Evolutionary conservation across 192 early-diverging fungal species (phyloP).

Genomic region (Coemansia asiatica): DNA sequence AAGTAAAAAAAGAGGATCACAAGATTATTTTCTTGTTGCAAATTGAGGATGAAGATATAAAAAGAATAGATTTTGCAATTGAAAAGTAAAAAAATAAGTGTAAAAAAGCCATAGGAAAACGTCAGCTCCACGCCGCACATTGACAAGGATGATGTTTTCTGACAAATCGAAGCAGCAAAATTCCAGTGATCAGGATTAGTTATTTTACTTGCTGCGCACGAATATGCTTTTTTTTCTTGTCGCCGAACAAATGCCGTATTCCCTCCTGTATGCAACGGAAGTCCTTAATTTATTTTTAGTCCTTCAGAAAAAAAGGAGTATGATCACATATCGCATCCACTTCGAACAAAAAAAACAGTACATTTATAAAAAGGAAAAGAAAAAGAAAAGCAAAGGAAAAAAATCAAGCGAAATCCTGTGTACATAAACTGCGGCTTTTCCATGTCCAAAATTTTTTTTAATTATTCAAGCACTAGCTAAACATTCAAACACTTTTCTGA

Average conservation of each 20-base stretch:
- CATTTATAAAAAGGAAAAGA: neutral
- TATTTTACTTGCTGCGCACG: neutral
- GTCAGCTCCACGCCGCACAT: too few species aligned
- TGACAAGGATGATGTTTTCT: too few species aligned
- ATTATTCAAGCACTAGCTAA: too few species aligned
- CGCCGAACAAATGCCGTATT: neutral
- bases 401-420: too few species aligned
- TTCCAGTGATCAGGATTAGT: neutral
- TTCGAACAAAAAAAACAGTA: neutral
- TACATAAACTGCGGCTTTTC: neutral
- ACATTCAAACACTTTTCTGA: too few species aligned
- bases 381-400: too few species aligned
- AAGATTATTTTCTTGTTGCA: neutral
- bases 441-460: neutral
- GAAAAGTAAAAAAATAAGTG: too few species aligned
- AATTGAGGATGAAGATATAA: neutral
- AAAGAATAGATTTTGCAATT: neutral
- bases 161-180: too few species aligned
- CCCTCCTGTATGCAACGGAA: too few species aligned
- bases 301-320: constrained; percentile 8
- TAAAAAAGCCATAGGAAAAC: too few species aligned
- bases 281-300: neutral
- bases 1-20: neutral
- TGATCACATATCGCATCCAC: neutral
- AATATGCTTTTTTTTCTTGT: neutral